These are phyloP conservation scores for Striga asiatica DNA, from an alignment of 257 asterid species.

Conservation along the genomic window DNA sequence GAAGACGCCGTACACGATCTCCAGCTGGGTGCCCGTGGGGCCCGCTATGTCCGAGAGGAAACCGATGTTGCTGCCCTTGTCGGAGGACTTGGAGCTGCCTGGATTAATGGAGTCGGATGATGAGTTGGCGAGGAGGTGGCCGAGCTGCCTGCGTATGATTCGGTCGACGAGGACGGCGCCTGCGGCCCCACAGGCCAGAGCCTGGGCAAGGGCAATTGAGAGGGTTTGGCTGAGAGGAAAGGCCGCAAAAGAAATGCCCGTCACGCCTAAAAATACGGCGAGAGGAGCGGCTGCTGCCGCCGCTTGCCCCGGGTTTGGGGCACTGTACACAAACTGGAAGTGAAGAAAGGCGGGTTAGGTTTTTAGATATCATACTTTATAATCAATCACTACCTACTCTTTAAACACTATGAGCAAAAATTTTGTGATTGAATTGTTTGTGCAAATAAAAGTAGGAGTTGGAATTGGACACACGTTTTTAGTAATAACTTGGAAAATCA, in stretches of 20 bases:
- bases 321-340: conserved; percentile 86
- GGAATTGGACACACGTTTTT: too few species aligned
- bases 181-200: conserved; percentile 54
- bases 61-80: conserved; percentile 29
- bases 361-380: background rate
- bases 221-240: conserved; percentile 62
- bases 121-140: conserved; percentile 67
- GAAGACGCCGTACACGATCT: conserved; percentile 82
- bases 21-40: conserved; percentile 76
- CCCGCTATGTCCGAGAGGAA: conserved; percentile 85
- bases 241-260: conserved; percentile 68
- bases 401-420: background rate
- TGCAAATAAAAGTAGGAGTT: too few species aligned
- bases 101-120: conserved; percentile 19
- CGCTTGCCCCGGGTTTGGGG: conserved; percentile 91
- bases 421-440: too few species aligned
- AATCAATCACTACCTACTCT: too few species aligned
- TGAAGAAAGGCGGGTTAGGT: conserved; percentile 31
- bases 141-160: conserved; percentile 61
- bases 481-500: too few species aligned
- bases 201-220: conserved; percentile 42
- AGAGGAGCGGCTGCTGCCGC: conserved; percentile 92
- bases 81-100: conserved; percentile 27
- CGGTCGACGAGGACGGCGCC: conserved; percentile 54
- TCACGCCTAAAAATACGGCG: conserved; percentile 73